These are phyloP conservation scores for Nidularia pulvinata DNA, from an alignment of 768 basidiomycete species.

Conservation along the genomic window DNA sequence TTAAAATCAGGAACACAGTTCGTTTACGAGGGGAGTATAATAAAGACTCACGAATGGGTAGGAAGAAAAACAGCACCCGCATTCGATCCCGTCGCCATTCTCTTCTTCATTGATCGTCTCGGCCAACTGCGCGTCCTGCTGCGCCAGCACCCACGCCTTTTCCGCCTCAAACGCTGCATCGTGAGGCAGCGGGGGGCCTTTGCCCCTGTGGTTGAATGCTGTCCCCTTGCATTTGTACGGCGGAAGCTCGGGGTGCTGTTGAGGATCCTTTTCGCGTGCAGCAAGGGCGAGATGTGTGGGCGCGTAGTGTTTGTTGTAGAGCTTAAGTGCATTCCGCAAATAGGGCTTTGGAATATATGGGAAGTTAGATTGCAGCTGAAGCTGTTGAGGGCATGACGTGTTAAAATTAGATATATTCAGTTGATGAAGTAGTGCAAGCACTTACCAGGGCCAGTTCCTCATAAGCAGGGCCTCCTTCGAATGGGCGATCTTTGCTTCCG, in stretches of 20 bases:
- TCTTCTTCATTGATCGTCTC: slow-evolving; percentile 36
- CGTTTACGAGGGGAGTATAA: too few relatives aligned
- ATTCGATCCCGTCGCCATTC: slow-evolving; percentile 69
- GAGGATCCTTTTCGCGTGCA: slow-evolving; percentile 28
- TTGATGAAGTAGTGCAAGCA: too few relatives aligned
- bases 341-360: slow-evolving; percentile 55
- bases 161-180: slow-evolving; percentile 47
- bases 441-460: slow-evolving; percentile 51
- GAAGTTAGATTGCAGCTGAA: slow-evolving; percentile 55
- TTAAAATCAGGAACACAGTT: slow-evolving; percentile 2
- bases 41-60: slow-evolving; percentile 81
- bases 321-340: slow-evolving; percentile 41
- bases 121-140: slow-evolving; percentile 16
- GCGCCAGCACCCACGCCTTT: slow-evolving; percentile 40
- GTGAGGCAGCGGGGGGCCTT: slow-evolving; percentile 20
- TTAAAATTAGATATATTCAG: too few relatives aligned
- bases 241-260: slow-evolving; percentile 16
- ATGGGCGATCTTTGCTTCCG: slow-evolving; percentile 39
- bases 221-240: slow-evolving; percentile 33
- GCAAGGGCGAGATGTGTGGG: slow-evolving; percentile 59
- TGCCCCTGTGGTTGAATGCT: slow-evolving; percentile 16
- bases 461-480: slow-evolving; percentile 44
- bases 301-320: slow-evolving; percentile 53
- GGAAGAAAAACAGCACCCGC: slow-evolving; percentile 82
- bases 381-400: too few relatives aligned